These are phyloP conservation scores for Naegleria gruberi DNA, from an alignment of 208 protist species.

Conservation along the genomic window DNA sequence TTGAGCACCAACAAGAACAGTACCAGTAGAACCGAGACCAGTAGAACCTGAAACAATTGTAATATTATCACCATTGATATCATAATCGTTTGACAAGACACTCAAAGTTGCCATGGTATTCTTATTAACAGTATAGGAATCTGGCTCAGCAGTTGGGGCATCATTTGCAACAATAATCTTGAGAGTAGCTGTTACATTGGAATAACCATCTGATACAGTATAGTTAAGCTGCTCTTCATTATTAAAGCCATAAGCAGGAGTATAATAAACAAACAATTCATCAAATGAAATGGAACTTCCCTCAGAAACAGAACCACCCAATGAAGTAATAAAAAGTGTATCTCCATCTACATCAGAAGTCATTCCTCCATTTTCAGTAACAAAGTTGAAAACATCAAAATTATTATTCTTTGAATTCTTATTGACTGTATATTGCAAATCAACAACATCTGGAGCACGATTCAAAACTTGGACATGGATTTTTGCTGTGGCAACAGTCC, in stretches of 20 bases:
- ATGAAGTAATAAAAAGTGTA: too few species aligned
- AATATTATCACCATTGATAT: neutral
- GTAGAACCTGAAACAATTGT: neutral
- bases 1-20: neutral
- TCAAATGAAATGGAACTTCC: too few species aligned
- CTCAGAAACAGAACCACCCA: too few species aligned
- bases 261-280: neutral
- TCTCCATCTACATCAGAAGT: neutral
- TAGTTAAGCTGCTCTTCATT: neutral
- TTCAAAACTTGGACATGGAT: neutral
- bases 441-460: neutral
- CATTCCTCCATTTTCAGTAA: neutral
- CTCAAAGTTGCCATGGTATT: neutral
- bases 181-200: neutral
- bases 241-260: neutral
- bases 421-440: neutral
- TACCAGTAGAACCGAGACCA: neutral
- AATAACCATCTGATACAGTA: neutral
- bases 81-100: conserved; percentile 1
- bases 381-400: neutral
- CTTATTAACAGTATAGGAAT: neutral
- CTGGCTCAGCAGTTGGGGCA: neutral
- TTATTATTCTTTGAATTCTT: neutral
- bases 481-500: neutral
- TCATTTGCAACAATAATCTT: neutral